phyloP scores from a whole-genome alignment of 202 grass and related monocot species.

The Elaeis oleifera region DNA sequence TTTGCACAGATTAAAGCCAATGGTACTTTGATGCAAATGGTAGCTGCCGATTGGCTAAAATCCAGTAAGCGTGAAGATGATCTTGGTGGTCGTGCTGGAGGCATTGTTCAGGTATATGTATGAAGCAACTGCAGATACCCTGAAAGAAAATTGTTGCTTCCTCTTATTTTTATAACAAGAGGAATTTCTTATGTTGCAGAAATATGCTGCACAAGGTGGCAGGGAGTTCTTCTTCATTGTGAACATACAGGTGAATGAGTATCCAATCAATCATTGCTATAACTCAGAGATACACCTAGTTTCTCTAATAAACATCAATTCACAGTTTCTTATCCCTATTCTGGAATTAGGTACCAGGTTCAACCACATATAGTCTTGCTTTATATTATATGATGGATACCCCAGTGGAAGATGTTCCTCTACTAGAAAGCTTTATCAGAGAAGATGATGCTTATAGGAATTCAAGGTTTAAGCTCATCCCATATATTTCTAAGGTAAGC shows the following conservation, averaged over 20 bases:
- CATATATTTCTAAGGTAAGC: conserved; percentile 87
- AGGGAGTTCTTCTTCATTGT: conserved; percentile 92
- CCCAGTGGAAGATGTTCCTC: conserved; percentile 74
- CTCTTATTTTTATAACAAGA: neutral
- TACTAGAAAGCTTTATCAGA: conserved; percentile 77
- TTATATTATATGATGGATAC: conserved; percentile 96
- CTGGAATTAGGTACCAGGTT: conserved; percentile 72
- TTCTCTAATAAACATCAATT: no score
- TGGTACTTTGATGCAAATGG: conserved; percentile 94
- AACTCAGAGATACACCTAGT: no score
- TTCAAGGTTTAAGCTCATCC: conserved; percentile 98
- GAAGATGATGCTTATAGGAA: conserved; percentile 91
- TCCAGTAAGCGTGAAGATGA: conserved; percentile 96
- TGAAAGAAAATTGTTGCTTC: neutral
- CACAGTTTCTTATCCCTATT: conserved; percentile 1
- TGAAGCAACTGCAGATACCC: no score
- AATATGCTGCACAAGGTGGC: conserved; percentile 75
- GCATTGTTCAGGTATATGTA: conserved; percentile 68
- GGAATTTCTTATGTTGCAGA: conserved; percentile 44
- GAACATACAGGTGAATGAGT: conserved; percentile 64
- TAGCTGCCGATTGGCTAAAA: conserved; percentile 95
- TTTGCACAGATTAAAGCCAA: conserved; percentile 65
- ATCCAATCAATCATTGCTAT: no score
- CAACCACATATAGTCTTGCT: conserved; percentile 83
- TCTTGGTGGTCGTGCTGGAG: conserved; percentile 58